These are phyloP conservation scores for Colletotrichum sp. DNA, from an alignment of 2,329 filamentous ascomycete genomes.

Conservation along the genomic window DNA sequence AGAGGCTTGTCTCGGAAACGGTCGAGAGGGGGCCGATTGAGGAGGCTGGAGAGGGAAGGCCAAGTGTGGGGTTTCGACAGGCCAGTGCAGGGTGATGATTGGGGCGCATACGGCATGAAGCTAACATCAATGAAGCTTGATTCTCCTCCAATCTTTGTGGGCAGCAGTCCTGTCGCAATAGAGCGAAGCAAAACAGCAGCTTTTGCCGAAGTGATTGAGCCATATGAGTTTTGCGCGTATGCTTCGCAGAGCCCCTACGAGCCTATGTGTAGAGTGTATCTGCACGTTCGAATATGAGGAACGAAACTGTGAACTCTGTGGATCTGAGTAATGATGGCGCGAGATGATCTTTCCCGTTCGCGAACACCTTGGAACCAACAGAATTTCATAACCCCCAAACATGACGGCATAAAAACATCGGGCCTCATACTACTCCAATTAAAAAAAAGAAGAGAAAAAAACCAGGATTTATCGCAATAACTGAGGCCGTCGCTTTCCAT, in stretches of 20 bases:
- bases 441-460: not conserved
- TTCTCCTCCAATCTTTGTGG: not conserved
- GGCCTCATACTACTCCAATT: not conserved
- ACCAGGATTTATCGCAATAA: not conserved
- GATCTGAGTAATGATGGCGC: not conserved
- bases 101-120: slow-evolving; percentile 1
- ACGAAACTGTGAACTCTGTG: not conserved
- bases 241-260: not conserved
- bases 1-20: not conserved
- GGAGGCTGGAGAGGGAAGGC: not conserved
- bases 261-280: not conserved
- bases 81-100: not conserved
- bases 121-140: not conserved
- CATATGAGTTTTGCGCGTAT: not conserved
- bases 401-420: not conserved
- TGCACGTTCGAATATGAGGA: not conserved
- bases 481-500: not conserved
- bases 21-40: not conserved
- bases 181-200: not conserved
- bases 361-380: not conserved
- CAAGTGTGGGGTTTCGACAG: not conserved
- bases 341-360: not conserved
- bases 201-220: not conserved
- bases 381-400: not conserved
- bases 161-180: not conserved